Base-by-base conservation (phyloP, 31 red algal species). In the Odonthalia washingtoniensis region DNA sequence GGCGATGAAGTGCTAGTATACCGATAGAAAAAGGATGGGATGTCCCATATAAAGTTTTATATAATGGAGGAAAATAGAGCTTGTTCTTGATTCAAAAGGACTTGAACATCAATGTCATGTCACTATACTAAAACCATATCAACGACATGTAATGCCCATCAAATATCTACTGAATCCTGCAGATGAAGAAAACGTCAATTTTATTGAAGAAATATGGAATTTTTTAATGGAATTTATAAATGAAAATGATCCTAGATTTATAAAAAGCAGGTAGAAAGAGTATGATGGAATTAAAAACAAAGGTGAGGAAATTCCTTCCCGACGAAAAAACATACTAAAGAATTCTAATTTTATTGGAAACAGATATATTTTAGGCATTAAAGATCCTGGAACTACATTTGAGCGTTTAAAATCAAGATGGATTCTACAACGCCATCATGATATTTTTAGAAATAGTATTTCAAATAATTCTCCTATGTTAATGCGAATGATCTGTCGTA, bases 391-490 rank as follows among this genome's bases (percentile, higher is more conserved):
- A 53, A 61, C 43, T 28, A 0, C 40, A 27, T 33, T 5, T 14
- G 42, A 52, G 61, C 24, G 24, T 46, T 80, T 62, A 6, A 80
- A 80, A 65, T 37, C 77, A 6, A 67, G 77, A 21, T 65, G 21
- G 30, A 63, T 80, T 12, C 21, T 62, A 0, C 43, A 65, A 63
- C 0, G 39, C 0, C 46, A 80, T 65, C 12, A 33, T 5, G 0
- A 80, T 33, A 24, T 3, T n/a, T 21, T 33, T 27, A 52, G 61
- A 0, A 0, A 66, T 18, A 80, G 27, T 0, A 37, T 75, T 36
- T 5, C 17, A 5, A 75, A 36, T 36, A 40, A 75, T 4, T 75
- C 72, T 75, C 72, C 72, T 17, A 75, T 75, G 72, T 42, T 75
- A 18, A 75, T 75, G 42, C 74, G 74, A 17, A 62, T 67, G 46